Evolutionary conservation across 129 eudicot genomes (phyloP).

Genomic region (Tagetes erecta): DNA sequence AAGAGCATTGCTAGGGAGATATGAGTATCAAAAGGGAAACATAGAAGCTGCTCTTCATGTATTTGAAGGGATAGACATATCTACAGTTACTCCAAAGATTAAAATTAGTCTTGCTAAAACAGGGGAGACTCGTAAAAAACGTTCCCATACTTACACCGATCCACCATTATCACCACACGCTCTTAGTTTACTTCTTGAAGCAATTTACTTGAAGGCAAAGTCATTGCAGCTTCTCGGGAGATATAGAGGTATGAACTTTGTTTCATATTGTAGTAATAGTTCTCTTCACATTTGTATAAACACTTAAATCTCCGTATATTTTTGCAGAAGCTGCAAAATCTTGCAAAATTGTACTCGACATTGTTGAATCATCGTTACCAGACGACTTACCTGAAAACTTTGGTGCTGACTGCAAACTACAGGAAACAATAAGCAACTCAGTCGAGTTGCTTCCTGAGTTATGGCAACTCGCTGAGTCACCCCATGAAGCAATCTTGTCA

Average conservation of each 20-base stretch:
- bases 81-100: conserved; percentile 65
- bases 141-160: conserved; percentile 42
- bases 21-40: conserved; percentile 90
- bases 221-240: conserved; percentile 83
- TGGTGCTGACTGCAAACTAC: conserved; percentile 78
- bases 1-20: conserved; percentile 91
- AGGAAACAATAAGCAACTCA: conserved; percentile 78
- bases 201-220: conserved; percentile 74
- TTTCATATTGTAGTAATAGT: background rate
- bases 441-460: conserved; percentile 90
- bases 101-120: conserved; percentile 59
- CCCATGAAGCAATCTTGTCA: conserved; percentile 71
- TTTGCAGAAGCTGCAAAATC: conserved; percentile 94
- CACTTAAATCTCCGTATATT: conserved; percentile 23
- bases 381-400: conserved; percentile 86
- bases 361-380: conserved; percentile 91
- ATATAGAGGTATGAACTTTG: conserved; percentile 57
- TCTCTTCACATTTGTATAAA: background rate
- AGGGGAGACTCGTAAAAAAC: conserved; percentile 53
- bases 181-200: conserved; percentile 80
- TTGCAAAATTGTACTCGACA: conserved; percentile 86
- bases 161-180: conserved; percentile 76
- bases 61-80: conserved; percentile 89
- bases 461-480: conserved; percentile 76
- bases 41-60: conserved; percentile 94